Conservation (phyloP, 2,329 filamentous ascomycete species). For the Colletotrichum aenigma region DNA sequence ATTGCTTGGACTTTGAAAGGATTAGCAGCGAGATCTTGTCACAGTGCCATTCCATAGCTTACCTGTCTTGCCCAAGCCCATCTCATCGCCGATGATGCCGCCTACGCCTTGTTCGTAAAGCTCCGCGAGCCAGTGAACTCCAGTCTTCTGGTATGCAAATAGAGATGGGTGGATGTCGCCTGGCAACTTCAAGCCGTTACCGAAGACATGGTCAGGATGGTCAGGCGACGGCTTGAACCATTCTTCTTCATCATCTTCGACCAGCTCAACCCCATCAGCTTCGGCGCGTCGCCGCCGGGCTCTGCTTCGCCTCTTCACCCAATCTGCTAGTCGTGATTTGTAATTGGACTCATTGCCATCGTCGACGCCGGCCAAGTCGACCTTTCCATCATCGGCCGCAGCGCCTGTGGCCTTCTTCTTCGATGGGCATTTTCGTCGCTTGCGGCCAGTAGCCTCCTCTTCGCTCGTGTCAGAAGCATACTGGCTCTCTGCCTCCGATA, state of each 20-base stretch:
- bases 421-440: conserved; percentile 50
- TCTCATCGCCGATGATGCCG: conserved; percentile 95
- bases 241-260: conserved; percentile 59
- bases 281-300: conserved; percentile 40
- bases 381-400: conserved; percentile 33
- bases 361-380: conserved; percentile 68
- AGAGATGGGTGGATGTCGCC: conserved; percentile 92
- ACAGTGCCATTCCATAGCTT: neutral
- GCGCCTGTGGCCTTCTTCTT: conserved; percentile 35
- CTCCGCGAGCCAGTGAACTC: conserved; percentile 95
- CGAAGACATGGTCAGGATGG: conserved; percentile 75
- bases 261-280: conserved; percentile 37
- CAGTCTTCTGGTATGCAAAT: conserved; percentile 97
- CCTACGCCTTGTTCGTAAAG: conserved; percentile 88
- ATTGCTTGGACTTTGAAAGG: conserved; percentile 55
- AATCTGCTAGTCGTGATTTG: conserved; percentile 74
- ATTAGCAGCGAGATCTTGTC: conserved; percentile 1
- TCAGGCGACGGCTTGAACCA: conserved; percentile 90
- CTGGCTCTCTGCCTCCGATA: conserved; percentile 19
- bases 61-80: conserved; percentile 94
- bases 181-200: conserved; percentile 79
- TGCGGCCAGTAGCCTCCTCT: conserved; percentile 42
- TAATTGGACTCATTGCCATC: conserved; percentile 89
- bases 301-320: conserved; percentile 63
- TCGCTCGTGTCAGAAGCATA: conserved; percentile 37